These are phyloP conservation scores for Bertia moriformis DNA, from an alignment of 2,329 filamentous ascomycete species.

Conservation along the genomic window DNA sequence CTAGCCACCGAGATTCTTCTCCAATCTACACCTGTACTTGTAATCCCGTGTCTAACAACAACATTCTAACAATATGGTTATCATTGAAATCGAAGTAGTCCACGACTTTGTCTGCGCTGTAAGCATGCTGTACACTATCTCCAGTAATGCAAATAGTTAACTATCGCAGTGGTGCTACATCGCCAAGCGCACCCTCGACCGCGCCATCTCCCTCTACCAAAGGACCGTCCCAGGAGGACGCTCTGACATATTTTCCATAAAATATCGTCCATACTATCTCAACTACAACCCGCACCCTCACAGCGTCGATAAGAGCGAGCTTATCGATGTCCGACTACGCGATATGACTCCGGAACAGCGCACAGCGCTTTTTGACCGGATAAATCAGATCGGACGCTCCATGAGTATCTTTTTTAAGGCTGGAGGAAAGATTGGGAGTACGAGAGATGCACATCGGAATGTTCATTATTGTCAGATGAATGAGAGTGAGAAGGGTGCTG, in stretches of 20 bases:
- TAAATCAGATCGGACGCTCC: slow-evolving; percentile 12
- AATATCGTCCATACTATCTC: slow-evolving; percentile 22
- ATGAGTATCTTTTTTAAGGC: slow-evolving; percentile 17
- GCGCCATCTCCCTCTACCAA: slow-evolving; percentile 19
- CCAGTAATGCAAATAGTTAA: neutral
- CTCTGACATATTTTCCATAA: slow-evolving; percentile 16
- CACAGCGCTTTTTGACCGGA: slow-evolving; percentile 10
- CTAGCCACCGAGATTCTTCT: too few species aligned
- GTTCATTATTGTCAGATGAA: slow-evolving; percentile 9
- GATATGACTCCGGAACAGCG: slow-evolving; percentile 11
- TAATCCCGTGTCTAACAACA: too few species aligned
- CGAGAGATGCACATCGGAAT: slow-evolving; percentile 16
- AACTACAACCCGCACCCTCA: slow-evolving; percentile 10
- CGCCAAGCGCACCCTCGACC: slow-evolving; percentile 19
- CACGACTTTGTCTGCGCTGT: slow-evolving; percentile 16
- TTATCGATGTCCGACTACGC: slow-evolving; percentile 9
- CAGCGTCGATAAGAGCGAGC: slow-evolving; percentile 9
- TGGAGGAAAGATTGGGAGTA: slow-evolving; percentile 17
- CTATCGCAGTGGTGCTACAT: slow-evolving; percentile 20
- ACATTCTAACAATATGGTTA: slow-evolving; percentile 6
- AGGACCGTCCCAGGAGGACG: slow-evolving; percentile 21
- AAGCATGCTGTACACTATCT: too few species aligned
- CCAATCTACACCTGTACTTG: too few species aligned
- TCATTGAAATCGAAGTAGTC: slow-evolving; percentile 11
- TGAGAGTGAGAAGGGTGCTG: neutral